Evolutionary conservation across 805 yeast genomes (phyloP).

Genomic region (Grigorovia jiainica): DNA sequence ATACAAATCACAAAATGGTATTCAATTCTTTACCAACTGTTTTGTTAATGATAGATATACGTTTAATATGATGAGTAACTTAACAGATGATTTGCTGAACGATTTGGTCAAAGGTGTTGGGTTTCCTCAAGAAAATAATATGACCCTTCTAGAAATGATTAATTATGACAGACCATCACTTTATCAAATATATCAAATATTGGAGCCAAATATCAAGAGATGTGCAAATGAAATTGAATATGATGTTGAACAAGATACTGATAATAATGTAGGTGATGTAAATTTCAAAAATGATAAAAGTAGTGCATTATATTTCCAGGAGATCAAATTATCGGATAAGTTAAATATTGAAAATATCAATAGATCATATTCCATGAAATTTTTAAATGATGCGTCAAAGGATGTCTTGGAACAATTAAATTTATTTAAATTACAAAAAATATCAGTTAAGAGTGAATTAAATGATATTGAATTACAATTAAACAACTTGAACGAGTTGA

Average conservation of each 20-base stretch:
- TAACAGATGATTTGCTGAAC: conserved; percentile 51
- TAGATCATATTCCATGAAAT: conserved; percentile 30
- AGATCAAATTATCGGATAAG: not conserved
- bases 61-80: conserved; percentile 38
- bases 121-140: not conserved
- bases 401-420: conserved; percentile 40
- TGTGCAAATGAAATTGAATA: not conserved
- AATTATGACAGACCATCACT: conserved; percentile 38
- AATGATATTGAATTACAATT: conserved; percentile 50
- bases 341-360: conserved; percentile 5
- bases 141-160: conserved; percentile 4
- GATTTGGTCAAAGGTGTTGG: conserved; percentile 28
- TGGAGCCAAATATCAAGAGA: conserved; percentile 36
- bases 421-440: conserved; percentile 50
- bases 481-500: conserved; percentile 35
- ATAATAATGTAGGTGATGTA: not conserved
- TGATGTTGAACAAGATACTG: not conserved
- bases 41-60: conserved; percentile 32
- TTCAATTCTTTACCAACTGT: conserved; percentile 32
- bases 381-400: conserved; percentile 31
- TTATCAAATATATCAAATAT: conserved; percentile 62
- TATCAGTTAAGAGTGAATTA: conserved; percentile 55
- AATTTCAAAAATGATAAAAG: not conserved
- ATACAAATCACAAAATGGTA: conserved; percentile 24
- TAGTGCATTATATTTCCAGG: not conserved